A percentile compares a stretch with the other conserved stretches of the same genome.
Conservation (phyloP, 169 alveolate genomes). For the Neospora caninum region DNA sequence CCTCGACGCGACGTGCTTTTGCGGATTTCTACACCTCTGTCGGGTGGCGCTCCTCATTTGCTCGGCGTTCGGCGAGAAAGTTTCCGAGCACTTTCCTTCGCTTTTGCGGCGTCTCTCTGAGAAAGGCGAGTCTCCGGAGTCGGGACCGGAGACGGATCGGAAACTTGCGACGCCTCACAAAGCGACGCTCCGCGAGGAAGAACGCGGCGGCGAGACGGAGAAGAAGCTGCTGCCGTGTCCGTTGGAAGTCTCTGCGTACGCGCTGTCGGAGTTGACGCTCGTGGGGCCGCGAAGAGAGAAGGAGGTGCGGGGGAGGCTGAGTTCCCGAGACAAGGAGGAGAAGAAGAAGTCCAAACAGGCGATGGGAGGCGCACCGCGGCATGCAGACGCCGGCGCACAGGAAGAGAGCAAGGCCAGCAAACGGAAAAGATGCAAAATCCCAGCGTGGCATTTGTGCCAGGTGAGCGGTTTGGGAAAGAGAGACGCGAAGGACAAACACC, state of each 20-base stretch:
- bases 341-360: no score
- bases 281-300: not conserved
- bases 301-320: not conserved
- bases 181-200: not conserved
- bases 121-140: not conserved
- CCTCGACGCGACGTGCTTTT: not conserved
- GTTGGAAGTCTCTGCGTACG: not conserved
- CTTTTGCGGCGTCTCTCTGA: not conserved
- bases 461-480: not conserved
- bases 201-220: not conserved
- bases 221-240: not conserved
- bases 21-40: not conserved
- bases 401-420: not conserved
- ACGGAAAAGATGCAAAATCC: not conserved
- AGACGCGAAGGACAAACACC: no score
- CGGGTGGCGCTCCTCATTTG: conserved; percentile 16
- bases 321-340: not conserved
- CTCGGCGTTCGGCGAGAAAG: conserved; percentile 25
- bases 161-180: not conserved
- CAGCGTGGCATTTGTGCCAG: conserved; percentile 17
- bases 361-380: no score
- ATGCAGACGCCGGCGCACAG: not conserved
- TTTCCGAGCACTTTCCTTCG: not conserved
- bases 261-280: not conserved
- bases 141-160: not conserved